These are phyloP conservation scores for Vaccinium macrocarpon DNA, from an alignment of 148 eudicot genomes.

Conservation along the genomic window DNA sequence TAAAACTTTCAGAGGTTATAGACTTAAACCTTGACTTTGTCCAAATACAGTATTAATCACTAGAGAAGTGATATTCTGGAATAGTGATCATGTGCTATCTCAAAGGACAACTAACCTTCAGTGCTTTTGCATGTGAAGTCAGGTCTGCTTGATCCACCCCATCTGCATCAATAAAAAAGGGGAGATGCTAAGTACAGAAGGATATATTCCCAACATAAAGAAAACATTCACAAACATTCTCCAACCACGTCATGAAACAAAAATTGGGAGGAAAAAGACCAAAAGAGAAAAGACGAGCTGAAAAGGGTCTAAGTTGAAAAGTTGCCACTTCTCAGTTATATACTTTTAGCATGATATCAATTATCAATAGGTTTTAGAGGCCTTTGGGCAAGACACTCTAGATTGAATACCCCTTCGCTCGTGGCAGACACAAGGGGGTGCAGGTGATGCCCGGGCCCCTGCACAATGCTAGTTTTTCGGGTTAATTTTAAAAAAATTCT, in stretches of 20 bases:
- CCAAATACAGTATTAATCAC: neutral
- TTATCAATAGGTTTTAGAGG: neutral
- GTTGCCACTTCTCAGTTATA: neutral
- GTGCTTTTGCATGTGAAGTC: constrained; percentile 97
- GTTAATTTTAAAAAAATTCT: too few relatives aligned
- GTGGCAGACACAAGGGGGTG: too few relatives aligned
- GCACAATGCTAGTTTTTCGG: too few relatives aligned
- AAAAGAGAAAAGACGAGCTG: neutral
- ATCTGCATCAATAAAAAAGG: constrained; percentile 44
- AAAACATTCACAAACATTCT: neutral
- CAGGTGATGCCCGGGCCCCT: too few relatives aligned
- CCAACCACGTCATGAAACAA: neutral
- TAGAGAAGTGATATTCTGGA: neutral
- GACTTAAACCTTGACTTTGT: neutral
- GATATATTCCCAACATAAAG: neutral
- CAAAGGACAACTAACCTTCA: constrained; percentile 58
- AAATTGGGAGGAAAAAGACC: neutral
- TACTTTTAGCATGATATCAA: neutral
- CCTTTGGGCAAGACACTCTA: neutral
- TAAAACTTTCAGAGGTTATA: neutral
- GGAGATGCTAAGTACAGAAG: neutral
- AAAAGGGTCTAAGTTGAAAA: neutral
- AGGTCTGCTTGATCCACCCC: constrained; percentile 99
- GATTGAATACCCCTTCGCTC: neutral
- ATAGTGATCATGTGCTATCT: neutral